These are phyloP conservation scores for Passiflora organensis DNA, from an alignment of 345 rosid genomes.

Conservation along the genomic window DNA sequence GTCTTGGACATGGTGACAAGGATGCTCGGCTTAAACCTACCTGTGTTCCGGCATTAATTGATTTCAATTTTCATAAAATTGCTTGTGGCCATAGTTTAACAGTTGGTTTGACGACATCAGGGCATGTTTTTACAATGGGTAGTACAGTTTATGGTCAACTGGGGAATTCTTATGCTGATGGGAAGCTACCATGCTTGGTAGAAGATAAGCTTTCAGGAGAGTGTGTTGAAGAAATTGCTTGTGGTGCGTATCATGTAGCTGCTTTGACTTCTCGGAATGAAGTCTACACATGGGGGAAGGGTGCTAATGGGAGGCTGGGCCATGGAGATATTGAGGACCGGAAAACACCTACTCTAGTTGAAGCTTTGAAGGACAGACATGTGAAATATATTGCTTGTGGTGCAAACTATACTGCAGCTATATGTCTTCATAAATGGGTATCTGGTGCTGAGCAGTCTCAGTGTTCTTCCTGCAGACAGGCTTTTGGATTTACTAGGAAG, in stretches of 20 bases:
- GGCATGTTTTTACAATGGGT: constrained; percentile 81
- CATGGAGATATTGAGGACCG: constrained; percentile 92
- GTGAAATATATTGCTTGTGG: constrained; percentile 84
- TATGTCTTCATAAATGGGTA: constrained; percentile 94
- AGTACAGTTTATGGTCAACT: constrained; percentile 95
- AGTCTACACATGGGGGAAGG: constrained; percentile 94
- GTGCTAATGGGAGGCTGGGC: constrained; percentile 96
- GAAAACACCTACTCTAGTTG: constrained; percentile 66
- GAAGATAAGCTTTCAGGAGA: constrained; percentile 65
- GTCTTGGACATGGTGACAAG: constrained; percentile 96
- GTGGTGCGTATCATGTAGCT: constrained; percentile 85
- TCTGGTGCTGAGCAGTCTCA: constrained; percentile 89
- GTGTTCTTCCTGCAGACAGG: constrained; percentile 87
- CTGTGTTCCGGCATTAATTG: constrained; percentile 81
- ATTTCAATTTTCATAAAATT: constrained; percentile 68
- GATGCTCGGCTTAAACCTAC: constrained; percentile 86
- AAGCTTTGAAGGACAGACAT: constrained; percentile 81
- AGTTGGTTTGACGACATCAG: constrained; percentile 77
- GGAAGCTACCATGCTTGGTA: constrained; percentile 67
- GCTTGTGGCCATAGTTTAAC: constrained; percentile 94
- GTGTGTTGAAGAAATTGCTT: constrained; percentile 76
- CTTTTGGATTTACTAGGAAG: constrained; percentile 89
- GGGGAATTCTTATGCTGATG: constrained; percentile 77
- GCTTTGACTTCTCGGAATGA: constrained; percentile 77
- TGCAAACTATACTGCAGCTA: constrained; percentile 74